Percentiles rank a stretch among this genome's conserved stretches.
Conservation (phyloP, 805 yeast species). For the Metschnikowia rubicola region DNA sequence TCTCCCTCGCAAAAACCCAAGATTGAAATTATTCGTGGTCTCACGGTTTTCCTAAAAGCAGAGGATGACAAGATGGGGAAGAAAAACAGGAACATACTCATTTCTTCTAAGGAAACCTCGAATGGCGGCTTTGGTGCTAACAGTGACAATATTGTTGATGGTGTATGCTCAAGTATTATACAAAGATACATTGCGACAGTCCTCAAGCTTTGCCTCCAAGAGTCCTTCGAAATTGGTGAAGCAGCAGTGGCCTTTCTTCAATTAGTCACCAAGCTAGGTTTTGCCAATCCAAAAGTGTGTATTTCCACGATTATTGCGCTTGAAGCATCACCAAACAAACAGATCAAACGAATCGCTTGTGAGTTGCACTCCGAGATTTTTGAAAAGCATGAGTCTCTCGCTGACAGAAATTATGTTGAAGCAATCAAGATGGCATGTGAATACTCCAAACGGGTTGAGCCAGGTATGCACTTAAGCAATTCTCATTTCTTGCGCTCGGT, state of each 20-base stretch:
- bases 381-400: conserved; percentile 67
- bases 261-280: conserved; percentile 59
- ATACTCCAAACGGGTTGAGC: conserved; percentile 30
- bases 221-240: conserved; percentile 45
- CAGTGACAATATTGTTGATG: conserved; percentile 20
- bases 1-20: conserved; percentile 37
- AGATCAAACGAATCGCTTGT: conserved; percentile 46
- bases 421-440: conserved; percentile 56
- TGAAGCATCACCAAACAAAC: conserved; percentile 47
- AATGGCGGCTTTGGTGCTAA: conserved; percentile 57
- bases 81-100: conserved; percentile 47
- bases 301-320: conserved; percentile 70
- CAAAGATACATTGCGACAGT: conserved; percentile 56
- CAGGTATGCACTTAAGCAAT: conserved; percentile 23
- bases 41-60: conserved; percentile 52
- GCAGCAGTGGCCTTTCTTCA: conserved; percentile 54
- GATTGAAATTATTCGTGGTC: conserved; percentile 52
- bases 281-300: conserved; percentile 69
- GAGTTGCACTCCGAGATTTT: conserved; percentile 53
- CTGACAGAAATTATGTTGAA: conserved; percentile 61
- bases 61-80: conserved; percentile 51
- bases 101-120: conserved; percentile 32
- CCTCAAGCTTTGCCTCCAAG: conserved; percentile 46
- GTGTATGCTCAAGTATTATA: conserved; percentile 69
- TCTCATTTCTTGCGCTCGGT: conserved; percentile 36